Conservation (phyloP, 2,329 filamentous ascomycete genomes). For the Hypomyces rosellus region DNA sequence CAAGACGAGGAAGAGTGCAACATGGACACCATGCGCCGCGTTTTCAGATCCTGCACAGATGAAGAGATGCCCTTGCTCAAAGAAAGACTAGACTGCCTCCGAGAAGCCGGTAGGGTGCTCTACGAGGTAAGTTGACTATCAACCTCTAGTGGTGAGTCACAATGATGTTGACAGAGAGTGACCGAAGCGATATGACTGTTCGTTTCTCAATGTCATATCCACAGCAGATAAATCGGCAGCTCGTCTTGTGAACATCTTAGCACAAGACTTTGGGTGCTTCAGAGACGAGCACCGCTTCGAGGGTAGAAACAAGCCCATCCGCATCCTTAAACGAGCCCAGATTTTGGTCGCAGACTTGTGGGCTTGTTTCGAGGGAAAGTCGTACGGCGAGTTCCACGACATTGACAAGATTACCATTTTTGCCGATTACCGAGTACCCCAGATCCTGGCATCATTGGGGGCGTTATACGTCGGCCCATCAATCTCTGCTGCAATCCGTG, state of each 20-base stretch:
- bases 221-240: constrained; percentile 75
- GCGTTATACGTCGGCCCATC: constrained; percentile 80
- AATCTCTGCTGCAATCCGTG: constrained; percentile 63
- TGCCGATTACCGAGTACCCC: constrained; percentile 93
- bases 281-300: constrained; percentile 73
- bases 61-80: constrained; percentile 82
- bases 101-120: constrained; percentile 76
- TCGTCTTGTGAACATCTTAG: constrained; percentile 76
- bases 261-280: constrained; percentile 78
- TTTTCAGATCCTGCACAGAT: constrained; percentile 81
- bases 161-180: neutral
- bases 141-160: neutral
- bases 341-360: constrained; percentile 94
- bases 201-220: constrained; percentile 65
- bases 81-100: constrained; percentile 70
- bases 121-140: constrained; percentile 52
- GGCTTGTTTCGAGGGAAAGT: constrained; percentile 84
- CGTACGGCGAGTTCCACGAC: constrained; percentile 76
- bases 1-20: constrained; percentile 68
- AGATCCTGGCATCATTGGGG: constrained; percentile 78
- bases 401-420: constrained; percentile 98
- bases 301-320: constrained; percentile 60
- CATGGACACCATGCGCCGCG: constrained; percentile 62
- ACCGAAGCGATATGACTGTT: constrained; percentile 65
- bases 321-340: constrained; percentile 88